A percentile compares a stretch with the other conserved stretches of the same genome.
phyloP scores from a whole-genome alignment of 495 filamentous ascomycete species.

The Apodospora peruviana region DNA sequence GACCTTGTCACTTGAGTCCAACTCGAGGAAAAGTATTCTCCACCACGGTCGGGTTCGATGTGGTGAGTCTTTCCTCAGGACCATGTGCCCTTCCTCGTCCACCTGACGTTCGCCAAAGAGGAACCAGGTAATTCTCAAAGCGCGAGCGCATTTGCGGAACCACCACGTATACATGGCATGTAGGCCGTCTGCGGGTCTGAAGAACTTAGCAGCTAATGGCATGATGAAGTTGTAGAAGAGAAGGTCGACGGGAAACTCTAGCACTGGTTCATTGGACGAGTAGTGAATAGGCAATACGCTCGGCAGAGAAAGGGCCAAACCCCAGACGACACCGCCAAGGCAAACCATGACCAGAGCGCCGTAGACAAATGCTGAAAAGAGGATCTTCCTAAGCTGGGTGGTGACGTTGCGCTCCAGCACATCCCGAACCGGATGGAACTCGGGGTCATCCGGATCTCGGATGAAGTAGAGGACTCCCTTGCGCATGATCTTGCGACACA shows the following conservation, averaged over 20 bases:
- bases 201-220: conserved; percentile 72
- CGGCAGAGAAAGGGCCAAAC: conserved; percentile 59
- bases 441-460: conserved; percentile 95
- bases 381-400: conserved; percentile 92
- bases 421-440: conserved; percentile 95
- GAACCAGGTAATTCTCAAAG: conserved; percentile 80
- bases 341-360: conserved; percentile 89
- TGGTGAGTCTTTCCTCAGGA: conserved; percentile 20
- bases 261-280: conserved; percentile 80
- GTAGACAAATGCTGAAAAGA: conserved; percentile 93
- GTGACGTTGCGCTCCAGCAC: conserved; percentile 90
- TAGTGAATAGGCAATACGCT: conserved; percentile 85
- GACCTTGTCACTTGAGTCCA: conserved; percentile 25
- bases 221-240: conserved; percentile 96
- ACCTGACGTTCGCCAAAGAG: conserved; percentile 75
- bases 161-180: conserved; percentile 90
- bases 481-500: conserved; percentile 97
- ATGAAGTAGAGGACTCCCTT: conserved; percentile 96
- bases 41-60: conserved; percentile 22
- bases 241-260: conserved; percentile 92
- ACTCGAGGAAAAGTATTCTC: conserved; percentile 30
- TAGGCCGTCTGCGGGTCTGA: conserved; percentile 78
- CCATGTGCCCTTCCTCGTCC: conserved; percentile 72
- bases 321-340: conserved; percentile 93
- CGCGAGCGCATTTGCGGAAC: conserved; percentile 82